A percentile compares a stretch with the other conserved stretches of the same genome.
These are phyloP conservation scores for Coffea humblotiana DNA, from an alignment of 305 asterid species.

Conservation along the genomic window DNA sequence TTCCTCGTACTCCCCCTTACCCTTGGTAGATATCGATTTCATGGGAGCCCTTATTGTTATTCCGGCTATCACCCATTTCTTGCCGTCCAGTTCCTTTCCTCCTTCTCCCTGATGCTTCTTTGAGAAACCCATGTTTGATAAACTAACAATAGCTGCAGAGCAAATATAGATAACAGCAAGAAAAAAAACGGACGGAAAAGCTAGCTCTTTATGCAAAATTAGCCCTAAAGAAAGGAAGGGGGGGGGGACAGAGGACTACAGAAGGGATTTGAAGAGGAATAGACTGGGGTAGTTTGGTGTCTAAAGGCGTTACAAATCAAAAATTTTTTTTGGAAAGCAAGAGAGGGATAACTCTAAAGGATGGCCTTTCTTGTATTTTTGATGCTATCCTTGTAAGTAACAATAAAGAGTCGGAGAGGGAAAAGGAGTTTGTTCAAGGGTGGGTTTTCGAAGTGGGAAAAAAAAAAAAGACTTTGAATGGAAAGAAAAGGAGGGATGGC, in stretches of 20 bases:
- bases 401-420: background rate
- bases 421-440: conserved; percentile 18
- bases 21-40: conserved; percentile 49
- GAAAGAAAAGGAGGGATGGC: conserved; percentile 30
- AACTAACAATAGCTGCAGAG: background rate
- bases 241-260: background rate
- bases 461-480: conserved; percentile 15
- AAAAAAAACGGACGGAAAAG: background rate
- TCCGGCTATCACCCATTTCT: conserved; percentile 63
- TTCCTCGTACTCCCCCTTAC: conserved; percentile 26
- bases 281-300: background rate
- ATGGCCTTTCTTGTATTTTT: background rate
- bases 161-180: background rate
- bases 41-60: conserved; percentile 50
- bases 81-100: conserved; percentile 44
- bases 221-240: background rate
- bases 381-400: background rate
- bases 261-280: background rate
- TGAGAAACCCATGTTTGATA: conserved; percentile 47
- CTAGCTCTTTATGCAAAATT: conserved; percentile 6
- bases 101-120: conserved; percentile 48
- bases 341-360: conserved; percentile 14
- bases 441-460: conserved; percentile 13
- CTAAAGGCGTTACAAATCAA: conserved; percentile 1
- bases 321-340: conserved; percentile 7